Percentiles rank a stretch among this genome's conserved stretches.
Conservation (phyloP, 1,284 basidiomycete species). For the Puccinia polysora region DNA sequence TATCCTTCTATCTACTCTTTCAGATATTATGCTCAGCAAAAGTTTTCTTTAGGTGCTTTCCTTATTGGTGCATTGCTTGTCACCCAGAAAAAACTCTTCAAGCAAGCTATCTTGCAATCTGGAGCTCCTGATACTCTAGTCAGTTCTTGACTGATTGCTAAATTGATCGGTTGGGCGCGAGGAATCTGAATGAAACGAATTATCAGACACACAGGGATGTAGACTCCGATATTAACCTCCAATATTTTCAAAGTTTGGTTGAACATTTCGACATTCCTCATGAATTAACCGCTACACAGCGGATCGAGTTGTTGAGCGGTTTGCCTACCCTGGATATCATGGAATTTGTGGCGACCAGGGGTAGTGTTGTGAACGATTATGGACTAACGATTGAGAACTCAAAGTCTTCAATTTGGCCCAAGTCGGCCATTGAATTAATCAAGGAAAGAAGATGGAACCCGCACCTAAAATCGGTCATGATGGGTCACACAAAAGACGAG, state of each 20-base stretch:
- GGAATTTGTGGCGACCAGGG: slow-evolving; percentile 12
- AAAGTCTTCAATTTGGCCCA: slow-evolving; percentile 4
- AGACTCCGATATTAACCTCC: neutral
- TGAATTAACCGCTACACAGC: neutral
- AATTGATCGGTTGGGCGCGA: neutral
- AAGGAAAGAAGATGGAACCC: slow-evolving; percentile 38
- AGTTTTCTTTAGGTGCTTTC: slow-evolving; percentile 14
- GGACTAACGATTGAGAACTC: slow-evolving; percentile 36
- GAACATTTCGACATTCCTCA: slow-evolving; percentile 10
- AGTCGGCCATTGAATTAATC: slow-evolving; percentile 16
- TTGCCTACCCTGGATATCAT: slow-evolving; percentile 8
- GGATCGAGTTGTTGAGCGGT: slow-evolving; percentile 11
- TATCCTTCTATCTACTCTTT: neutral
- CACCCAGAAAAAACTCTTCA: slow-evolving; percentile 34
- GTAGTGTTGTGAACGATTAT: slow-evolving; percentile 24
- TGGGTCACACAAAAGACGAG: slow-evolving; percentile 35
- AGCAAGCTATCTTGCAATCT: slow-evolving; percentile 39
- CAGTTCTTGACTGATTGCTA: neutral
- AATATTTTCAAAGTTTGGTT: slow-evolving; percentile 12
- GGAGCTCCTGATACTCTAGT: slow-evolving; percentile 27
- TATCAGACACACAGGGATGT: slow-evolving; percentile 19
- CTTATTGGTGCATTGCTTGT: slow-evolving; percentile 25
- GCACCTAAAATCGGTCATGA: slow-evolving; percentile 29
- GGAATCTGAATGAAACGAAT: neutral
- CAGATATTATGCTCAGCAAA: neutral